Evolutionary conservation across 345 rosid genomes (phyloP).

Genomic region (Citrus sp.): DNA sequence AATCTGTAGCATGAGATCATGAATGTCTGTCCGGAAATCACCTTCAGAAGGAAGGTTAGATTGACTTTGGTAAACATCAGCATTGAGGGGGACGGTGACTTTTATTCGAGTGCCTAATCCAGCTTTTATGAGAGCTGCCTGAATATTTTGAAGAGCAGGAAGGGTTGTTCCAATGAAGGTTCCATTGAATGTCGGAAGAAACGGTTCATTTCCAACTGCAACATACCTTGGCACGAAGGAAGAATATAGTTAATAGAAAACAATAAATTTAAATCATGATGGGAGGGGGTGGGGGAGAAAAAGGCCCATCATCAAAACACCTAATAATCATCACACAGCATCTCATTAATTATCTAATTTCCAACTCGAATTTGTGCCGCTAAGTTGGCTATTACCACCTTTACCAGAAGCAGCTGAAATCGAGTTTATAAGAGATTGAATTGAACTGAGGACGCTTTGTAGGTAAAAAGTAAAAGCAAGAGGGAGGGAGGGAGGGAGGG

Average conservation of each 20-base stretch:
- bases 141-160: constrained; percentile 66
- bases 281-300: not conserved
- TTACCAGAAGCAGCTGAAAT: no score
- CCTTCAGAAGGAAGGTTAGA: constrained; percentile 49
- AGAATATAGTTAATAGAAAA: not conserved
- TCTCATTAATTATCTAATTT: not conserved
- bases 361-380: not conserved
- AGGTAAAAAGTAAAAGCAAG: no score
- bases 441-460: no score
- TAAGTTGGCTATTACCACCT: not conserved
- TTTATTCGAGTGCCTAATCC: constrained; percentile 54
- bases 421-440: no score
- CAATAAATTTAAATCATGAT: not conserved
- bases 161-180: constrained; percentile 40
- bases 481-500: not conserved
- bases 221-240: constrained; percentile 37
- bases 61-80: constrained; percentile 55
- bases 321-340: not conserved
- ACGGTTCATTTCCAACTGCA: constrained; percentile 75
- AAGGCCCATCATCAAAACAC: not conserved
- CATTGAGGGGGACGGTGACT: constrained; percentile 60
- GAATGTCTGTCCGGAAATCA: constrained; percentile 54
- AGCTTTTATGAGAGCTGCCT: constrained; percentile 62
- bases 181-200: constrained; percentile 47
- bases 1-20: constrained; percentile 47